Evolutionary conservation across 106 monocot species (phyloP), one percentile per base, ranked within the genome.

Genomic region (Agapanthus africanus): DNA sequence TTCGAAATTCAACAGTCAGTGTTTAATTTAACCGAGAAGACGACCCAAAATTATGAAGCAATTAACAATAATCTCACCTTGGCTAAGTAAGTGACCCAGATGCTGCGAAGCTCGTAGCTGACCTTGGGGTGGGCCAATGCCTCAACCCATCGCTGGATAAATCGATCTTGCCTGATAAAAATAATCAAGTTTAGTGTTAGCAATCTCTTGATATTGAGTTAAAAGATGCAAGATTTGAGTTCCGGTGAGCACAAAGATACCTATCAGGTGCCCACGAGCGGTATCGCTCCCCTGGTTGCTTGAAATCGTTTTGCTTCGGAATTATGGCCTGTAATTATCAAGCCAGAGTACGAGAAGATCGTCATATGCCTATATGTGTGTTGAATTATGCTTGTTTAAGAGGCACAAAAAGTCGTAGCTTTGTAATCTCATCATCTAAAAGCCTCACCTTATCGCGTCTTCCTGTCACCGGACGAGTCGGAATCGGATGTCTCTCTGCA

Each of bases 241-340:
- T 22, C 11, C 16, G 8, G 9, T 56, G 2, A 22, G 11, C 25
- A 19, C 19, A 8, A 19, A 7, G n/a, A 11, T 84, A 89, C 89
- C 82, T 79, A 59, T 94, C 94, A 26, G 84, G 80, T 1, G 87
- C 74, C 82, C 87, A 94, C 15, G 86, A 71, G 42, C 90, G 74
- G 76, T 94, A 94, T 35, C 82, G 70, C 85, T 81, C 87, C 25
- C 90, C 94, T 0, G 94, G 77, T 39, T 94, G 90, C 82, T 94
- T 76, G 76, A 83, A 90, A 66, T 90, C 87, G 31, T 94, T 94
- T 36, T 57, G 82, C 74, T 88, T 88, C 0, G 49, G 73, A 62
- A 88, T 77, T 25, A 68, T 46, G 2, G 6, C 30, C 87, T 87
- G 66, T 51, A 71, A 30, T 50, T 22, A 30, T 26, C 2, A 36